phyloP scores from a whole-genome alignment of 2,329 filamentous ascomycete genomes.

The Aspergillus uvarum region DNA sequence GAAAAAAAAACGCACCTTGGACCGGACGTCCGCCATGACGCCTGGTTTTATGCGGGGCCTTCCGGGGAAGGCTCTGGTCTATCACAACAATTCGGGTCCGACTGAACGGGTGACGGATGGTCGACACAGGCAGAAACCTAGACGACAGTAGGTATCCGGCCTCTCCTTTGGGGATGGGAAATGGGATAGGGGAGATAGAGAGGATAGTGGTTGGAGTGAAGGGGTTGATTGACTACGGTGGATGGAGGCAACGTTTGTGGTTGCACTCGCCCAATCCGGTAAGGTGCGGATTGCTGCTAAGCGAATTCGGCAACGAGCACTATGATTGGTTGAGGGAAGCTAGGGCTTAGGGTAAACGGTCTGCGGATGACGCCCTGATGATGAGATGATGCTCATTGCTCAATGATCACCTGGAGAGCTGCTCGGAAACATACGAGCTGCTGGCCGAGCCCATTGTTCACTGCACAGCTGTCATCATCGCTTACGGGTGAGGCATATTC shows the following conservation, averaged over 20 bases:
- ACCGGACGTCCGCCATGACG: constrained; percentile 55
- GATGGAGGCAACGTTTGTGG: constrained; percentile 35
- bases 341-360: constrained; percentile 42
- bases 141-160: constrained; percentile 30
- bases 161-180: constrained; percentile 23
- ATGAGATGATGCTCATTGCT: not conserved
- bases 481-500: not conserved
- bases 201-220: constrained; percentile 25
- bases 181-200: constrained; percentile 2
- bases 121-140: constrained; percentile 39
- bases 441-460: not conserved
- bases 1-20: constrained; percentile 45
- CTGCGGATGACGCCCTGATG: constrained; percentile 6
- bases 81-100: constrained; percentile 47
- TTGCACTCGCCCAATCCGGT: constrained; percentile 35
- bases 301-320: constrained; percentile 29
- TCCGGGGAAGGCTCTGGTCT: constrained; percentile 52
- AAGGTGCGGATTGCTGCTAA: constrained; percentile 39
- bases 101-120: constrained; percentile 22
- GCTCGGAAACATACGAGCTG: not conserved
- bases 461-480: not conserved
- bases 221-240: constrained; percentile 28
- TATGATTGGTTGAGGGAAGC: constrained; percentile 26
- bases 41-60: constrained; percentile 49
- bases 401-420: not conserved